Evolutionary conservation across 768 basidiomycete species (phyloP).

Genomic region (Tulasnella sp.): DNA sequence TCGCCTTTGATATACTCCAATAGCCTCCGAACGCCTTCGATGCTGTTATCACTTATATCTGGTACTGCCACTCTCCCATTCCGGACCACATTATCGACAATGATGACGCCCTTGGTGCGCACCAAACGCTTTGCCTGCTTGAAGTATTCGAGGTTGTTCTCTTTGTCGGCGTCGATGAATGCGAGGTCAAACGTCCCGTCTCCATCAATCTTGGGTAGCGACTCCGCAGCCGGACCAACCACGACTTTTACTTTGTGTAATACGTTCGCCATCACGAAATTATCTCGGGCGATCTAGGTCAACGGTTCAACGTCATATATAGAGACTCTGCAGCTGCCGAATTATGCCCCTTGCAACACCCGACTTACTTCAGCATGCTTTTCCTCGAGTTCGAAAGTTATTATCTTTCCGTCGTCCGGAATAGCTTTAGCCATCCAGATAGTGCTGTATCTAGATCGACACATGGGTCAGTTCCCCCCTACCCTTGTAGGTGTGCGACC

Average conservation of each 20-base stretch:
- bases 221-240: constrained; percentile 52
- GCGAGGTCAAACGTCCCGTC: constrained; percentile 57
- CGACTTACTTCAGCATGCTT: constrained; percentile 37
- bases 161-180: constrained; percentile 73
- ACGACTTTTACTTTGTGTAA: constrained; percentile 46
- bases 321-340: background rate
- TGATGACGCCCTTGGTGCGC: constrained; percentile 58
- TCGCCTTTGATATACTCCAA: constrained; percentile 50
- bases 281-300: constrained; percentile 55
- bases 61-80: constrained; percentile 48
- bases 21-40: constrained; percentile 51
- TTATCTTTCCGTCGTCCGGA: constrained; percentile 38
- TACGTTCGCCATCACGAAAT: constrained; percentile 55
- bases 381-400: constrained; percentile 38
- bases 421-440: constrained; percentile 38
- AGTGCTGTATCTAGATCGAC: constrained; percentile 35
- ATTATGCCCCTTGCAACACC: no score
- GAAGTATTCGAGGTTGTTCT: constrained; percentile 54
- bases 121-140: constrained; percentile 58
- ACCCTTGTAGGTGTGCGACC: background rate
- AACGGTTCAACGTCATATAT: background rate
- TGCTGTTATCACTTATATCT: constrained; percentile 37
- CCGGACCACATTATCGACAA: constrained; percentile 62
- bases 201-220: constrained; percentile 48
- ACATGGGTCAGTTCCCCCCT: background rate